These are phyloP conservation scores for Cladosporium sp. DNA, from an alignment of 2,329 filamentous ascomycete genomes.

Conservation along the genomic window DNA sequence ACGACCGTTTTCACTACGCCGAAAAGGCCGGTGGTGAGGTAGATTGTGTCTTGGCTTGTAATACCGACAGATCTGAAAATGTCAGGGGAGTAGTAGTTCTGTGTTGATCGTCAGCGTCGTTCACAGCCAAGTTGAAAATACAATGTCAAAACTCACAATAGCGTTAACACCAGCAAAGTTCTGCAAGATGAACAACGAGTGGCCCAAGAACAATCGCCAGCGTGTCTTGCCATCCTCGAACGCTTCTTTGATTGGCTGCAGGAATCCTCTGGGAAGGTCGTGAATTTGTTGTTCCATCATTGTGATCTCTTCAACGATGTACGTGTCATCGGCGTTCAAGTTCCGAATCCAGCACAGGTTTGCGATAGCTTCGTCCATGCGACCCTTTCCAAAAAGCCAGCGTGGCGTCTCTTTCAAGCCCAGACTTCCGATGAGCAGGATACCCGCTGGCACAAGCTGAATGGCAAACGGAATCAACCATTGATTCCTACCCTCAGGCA, in stretches of 20 bases:
- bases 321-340: conserved; percentile 1
- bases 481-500: conserved; percentile 14
- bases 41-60: conserved; percentile 9
- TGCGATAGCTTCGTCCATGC: background rate
- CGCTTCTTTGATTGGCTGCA: conserved; percentile 14
- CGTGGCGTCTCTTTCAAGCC: conserved; percentile 26
- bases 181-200: conserved; percentile 19
- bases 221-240: conserved; percentile 16
- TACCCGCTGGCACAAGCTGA: conserved; percentile 24
- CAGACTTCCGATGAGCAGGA: conserved; percentile 23
- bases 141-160: background rate
- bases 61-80: conserved; percentile 9
- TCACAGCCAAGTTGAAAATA: no score
- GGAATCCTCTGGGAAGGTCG: conserved; percentile 14
- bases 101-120: background rate
- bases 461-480: conserved; percentile 21
- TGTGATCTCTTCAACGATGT: conserved; percentile 12
- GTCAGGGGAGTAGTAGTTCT: background rate
- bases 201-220: conserved; percentile 19
- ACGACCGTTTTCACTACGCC: conserved; percentile 17
- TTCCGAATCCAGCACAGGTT: conserved; percentile 11
- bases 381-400: conserved; percentile 18
- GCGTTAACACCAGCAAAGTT: conserved; percentile 17
- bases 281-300: conserved; percentile 9
- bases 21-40: conserved; percentile 15